Evolutionary conservation across 2,329 filamentous ascomycete species (phyloP), one percentile per base, ranked within the genome.

Genomic region (Diplocarpon rosae): DNA sequence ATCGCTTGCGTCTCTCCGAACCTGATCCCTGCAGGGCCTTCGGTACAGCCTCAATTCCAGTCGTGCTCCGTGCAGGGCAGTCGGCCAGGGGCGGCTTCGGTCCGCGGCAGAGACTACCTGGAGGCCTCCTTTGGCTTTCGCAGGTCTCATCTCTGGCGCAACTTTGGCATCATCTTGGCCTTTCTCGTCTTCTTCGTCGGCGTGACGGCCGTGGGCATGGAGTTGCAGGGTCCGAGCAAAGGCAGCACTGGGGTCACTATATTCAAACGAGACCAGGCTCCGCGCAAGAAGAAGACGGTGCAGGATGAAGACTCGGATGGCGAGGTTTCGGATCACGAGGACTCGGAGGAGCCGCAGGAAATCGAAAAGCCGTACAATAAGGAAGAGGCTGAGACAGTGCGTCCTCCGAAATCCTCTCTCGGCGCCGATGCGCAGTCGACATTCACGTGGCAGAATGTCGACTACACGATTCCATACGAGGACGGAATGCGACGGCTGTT

Each of bases 391-490:
- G 59, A 67, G 27, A 66, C 83, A 1, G 63, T 79, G 27, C 72
- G 72, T 20, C n/a, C n/a, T n/a, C n/a, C n/a, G n/a, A n/a, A n/a
- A n/a, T n/a, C n/a, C n/a, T n/a, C n/a, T n/a, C n/a, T n/a, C n/a
- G n/a, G n/a, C n/a, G n/a, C n/a, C n/a, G n/a, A n/a, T n/a, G 83
- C 84, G 59, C 80, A 73, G 0, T 80, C 76, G 0, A 68, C 83
- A 0, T 85, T 86, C 54, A 87, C 83, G 1, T 88, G 83, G 80
- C 81, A 81, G 58, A 73, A 85, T 46, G 71, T 88, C 0, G 54
- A 52, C 0, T 87, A 86, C 56, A 83, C 76, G 0, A 82, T 88
- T 47, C 72, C 77, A 52, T 78, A 74, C 0, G 69, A 72, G 0
- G 61, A 64, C 1, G 75, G 75, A 7, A 67, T 86, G 72, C 76